Conservation (phyloP, 768 basidiomycete genomes). For the Ephemerocybe angulata region DNA sequence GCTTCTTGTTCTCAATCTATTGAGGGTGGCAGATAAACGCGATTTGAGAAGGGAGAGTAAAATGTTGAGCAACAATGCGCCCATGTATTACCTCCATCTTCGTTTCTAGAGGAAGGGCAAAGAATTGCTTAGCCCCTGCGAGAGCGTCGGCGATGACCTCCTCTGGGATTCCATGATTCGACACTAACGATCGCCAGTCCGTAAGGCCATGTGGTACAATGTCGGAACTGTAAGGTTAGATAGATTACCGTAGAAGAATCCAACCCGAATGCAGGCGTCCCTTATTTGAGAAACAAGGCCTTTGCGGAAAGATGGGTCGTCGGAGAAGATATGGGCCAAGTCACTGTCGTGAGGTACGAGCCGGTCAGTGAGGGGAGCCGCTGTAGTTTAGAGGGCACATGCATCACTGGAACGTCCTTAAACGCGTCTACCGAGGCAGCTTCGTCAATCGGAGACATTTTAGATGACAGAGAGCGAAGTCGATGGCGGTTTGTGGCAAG, state of each 20-base stretch:
- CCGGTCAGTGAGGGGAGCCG: not conserved
- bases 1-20: conserved; percentile 66
- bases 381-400: conserved; percentile 5
- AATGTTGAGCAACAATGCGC: not conserved
- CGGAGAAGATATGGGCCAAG: conserved; percentile 34
- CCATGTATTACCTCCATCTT: conserved; percentile 58
- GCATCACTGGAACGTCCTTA: conserved; percentile 39
- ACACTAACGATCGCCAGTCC: conserved; percentile 41
- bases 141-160: conserved; percentile 43
- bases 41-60: not conserved
- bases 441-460: conserved; percentile 13
- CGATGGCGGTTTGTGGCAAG: not conserved
- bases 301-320: conserved; percentile 35
- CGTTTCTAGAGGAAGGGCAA: conserved; percentile 52
- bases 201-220: not conserved
- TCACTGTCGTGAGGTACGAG: too few species aligned
- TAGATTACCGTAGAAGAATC: conserved; percentile 75
- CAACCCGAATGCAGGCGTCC: conserved; percentile 76
- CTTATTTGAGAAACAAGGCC: conserved; percentile 56
- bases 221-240: not conserved
- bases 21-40: not conserved
- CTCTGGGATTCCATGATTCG: conserved; percentile 71
- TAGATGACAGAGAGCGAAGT: not conserved
- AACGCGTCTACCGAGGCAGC: conserved; percentile 22
- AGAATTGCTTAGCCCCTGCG: conserved; percentile 56